Evolutionary conservation across 495 filamentous ascomycete species (phyloP).

Genomic region (Podospora comata): DNA sequence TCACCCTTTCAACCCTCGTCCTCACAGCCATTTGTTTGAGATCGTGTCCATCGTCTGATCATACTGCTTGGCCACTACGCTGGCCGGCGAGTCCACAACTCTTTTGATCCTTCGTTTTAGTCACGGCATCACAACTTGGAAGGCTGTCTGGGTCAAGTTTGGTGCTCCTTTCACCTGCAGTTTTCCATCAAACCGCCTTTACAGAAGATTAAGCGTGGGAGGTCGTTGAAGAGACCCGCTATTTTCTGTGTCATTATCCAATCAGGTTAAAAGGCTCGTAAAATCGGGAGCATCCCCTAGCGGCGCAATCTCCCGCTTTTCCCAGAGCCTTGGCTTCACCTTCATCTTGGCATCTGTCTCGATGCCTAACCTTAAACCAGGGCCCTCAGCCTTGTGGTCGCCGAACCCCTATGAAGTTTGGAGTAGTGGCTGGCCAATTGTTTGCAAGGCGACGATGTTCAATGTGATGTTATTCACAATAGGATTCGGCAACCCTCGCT

Average conservation of each 20-base stretch:
- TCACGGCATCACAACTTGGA: no score
- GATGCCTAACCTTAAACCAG: background rate
- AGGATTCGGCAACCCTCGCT: background rate
- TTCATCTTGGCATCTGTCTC: conserved; percentile 1
- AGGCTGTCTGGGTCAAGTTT: no score
- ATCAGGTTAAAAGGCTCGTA: conserved; percentile 4
- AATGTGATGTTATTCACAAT: background rate
- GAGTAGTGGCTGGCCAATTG: background rate
- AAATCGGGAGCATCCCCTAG: conserved; percentile 2
- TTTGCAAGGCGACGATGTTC: background rate
- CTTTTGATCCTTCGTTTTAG: background rate
- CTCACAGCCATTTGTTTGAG: background rate
- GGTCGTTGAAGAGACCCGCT: background rate
- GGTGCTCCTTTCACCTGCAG: no score
- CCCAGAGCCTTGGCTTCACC: background rate
- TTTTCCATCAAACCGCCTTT: background rate
- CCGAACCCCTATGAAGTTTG: background rate
- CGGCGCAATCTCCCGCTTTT: conserved; percentile 9
- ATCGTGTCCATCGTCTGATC: background rate
- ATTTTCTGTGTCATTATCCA: background rate
- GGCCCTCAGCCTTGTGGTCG: conserved; percentile 13
- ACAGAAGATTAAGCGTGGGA: background rate
- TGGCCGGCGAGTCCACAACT: background rate
- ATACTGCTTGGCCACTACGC: background rate
- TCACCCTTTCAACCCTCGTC: background rate